A percentile compares a stretch with the other conserved stretches of the same genome.
Conservation (phyloP, 2,329 filamentous ascomycete genomes). For the Aspergillus proliferans region DNA sequence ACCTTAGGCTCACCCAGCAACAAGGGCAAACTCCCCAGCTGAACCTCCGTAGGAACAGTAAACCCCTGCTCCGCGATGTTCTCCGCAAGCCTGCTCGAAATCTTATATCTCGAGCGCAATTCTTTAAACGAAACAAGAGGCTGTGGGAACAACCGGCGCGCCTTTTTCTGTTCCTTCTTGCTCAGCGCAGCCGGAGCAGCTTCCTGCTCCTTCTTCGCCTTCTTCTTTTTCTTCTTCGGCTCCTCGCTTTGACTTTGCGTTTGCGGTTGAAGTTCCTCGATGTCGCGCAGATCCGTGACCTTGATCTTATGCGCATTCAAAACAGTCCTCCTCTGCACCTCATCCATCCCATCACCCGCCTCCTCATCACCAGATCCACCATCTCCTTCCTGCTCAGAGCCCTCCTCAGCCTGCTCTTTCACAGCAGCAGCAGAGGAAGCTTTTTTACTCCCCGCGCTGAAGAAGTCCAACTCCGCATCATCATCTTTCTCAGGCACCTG, state of each 20-base stretch:
- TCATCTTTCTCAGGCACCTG: slow-evolving; percentile 15
- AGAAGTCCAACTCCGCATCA: slow-evolving; percentile 30
- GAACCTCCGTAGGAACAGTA: slow-evolving; percentile 83
- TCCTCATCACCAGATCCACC: slow-evolving; percentile 20
- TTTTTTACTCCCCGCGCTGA: slow-evolving; percentile 20
- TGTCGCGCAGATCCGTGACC: slow-evolving; percentile 64
- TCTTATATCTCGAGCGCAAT: slow-evolving; percentile 63
- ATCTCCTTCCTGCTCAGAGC: slow-evolving; percentile 15
- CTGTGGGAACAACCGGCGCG: slow-evolving; percentile 63
- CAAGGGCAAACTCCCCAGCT: slow-evolving; percentile 77
- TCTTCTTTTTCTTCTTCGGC: slow-evolving; percentile 48
- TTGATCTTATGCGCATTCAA: slow-evolving; percentile 79
- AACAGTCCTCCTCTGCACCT: slow-evolving; percentile 67
- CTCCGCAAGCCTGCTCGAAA: slow-evolving; percentile 65
- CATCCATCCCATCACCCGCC: slow-evolving; percentile 44
- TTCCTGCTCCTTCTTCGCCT: slow-evolving; percentile 49
- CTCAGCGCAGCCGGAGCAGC: slow-evolving; percentile 31
- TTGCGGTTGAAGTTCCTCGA: slow-evolving; percentile 27
- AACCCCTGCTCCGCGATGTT: slow-evolving; percentile 85
- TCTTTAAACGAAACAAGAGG: slow-evolving; percentile 73
- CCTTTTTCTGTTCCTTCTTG: slow-evolving; percentile 46
- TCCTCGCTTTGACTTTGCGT: slow-evolving; percentile 23
- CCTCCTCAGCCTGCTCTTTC: slow-evolving; percentile 11
- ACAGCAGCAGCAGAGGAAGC: slow-evolving; percentile 13
- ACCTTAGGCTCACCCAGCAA: slow-evolving; percentile 53